phyloP scores from a whole-genome alignment of 208 protist species.

The Perkinsela sp. region DNA sequence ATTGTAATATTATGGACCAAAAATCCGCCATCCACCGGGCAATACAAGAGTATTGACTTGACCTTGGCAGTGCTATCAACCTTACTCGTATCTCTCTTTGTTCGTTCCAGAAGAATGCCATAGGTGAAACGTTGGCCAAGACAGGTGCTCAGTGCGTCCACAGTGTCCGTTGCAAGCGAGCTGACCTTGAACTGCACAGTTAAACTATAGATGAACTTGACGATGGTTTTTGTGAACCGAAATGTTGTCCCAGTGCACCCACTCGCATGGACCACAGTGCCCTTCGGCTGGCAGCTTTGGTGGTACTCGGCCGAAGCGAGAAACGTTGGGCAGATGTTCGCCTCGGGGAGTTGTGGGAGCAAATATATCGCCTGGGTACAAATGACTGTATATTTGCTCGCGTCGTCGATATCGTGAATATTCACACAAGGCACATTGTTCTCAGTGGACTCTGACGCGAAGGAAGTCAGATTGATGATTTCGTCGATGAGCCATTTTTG shows the following conservation, averaged over 20 bases:
- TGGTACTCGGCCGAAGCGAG: slow-evolving; percentile 37
- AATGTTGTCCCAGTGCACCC: slow-evolving; percentile 42
- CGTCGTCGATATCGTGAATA: slow-evolving; percentile 14
- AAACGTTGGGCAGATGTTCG: slow-evolving; percentile 21
- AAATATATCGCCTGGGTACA: slow-evolving; percentile 59
- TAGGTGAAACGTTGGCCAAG: slow-evolving; percentile 11
- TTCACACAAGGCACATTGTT: slow-evolving; percentile 45
- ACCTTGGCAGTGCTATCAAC: slow-evolving; percentile 53
- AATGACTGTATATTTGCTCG: slow-evolving; percentile 29
- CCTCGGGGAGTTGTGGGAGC: slow-evolving; percentile 20
- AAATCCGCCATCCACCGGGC: slow-evolving; percentile 41
- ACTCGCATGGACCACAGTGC: neutral
- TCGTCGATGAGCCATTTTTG: slow-evolving; percentile 17
- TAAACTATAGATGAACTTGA: slow-evolving; percentile 45
- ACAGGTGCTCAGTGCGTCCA: slow-evolving; percentile 17
- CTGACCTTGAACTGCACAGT: slow-evolving; percentile 53
- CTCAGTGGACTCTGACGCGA: slow-evolving; percentile 26
- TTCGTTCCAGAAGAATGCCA: slow-evolving; percentile 55
- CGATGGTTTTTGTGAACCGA: slow-evolving; percentile 21
- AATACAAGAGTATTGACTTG: slow-evolving; percentile 47
- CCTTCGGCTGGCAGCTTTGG: slow-evolving; percentile 26
- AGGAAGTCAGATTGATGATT: slow-evolving; percentile 34
- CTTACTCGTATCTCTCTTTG: slow-evolving; percentile 33
- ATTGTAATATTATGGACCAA: slow-evolving; percentile 42
- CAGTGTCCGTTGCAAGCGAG: slow-evolving; percentile 1